phyloP scores from a whole-genome alignment of 192 early-diverging fungal genomes.

The Podila verticillata region DNA sequence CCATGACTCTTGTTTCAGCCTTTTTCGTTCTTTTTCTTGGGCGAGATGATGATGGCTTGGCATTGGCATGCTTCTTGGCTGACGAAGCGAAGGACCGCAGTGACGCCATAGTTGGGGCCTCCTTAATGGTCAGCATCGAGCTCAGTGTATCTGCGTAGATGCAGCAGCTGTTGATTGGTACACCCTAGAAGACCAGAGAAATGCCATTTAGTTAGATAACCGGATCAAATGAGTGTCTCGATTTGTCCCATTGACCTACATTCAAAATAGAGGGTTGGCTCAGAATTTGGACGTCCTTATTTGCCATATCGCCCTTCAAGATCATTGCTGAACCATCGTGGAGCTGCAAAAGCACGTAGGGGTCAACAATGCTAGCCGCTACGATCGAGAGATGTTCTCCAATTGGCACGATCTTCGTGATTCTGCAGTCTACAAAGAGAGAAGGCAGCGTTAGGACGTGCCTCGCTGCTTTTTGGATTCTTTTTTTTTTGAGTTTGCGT shows the following conservation, averaged over 20 bases:
- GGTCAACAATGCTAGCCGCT: constrained; percentile 79
- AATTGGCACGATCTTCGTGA: constrained; percentile 60
- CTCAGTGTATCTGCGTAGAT: constrained; percentile 33
- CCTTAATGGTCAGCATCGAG: constrained; percentile 33
- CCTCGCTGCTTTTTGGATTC: not conserved
- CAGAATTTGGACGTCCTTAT: constrained; percentile 52
- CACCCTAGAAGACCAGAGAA: not conserved
- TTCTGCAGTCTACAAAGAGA: constrained; percentile 58
- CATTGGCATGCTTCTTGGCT: not conserved
- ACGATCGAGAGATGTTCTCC: constrained; percentile 64
- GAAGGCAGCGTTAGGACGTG: not conserved
- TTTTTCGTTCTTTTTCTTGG: constrained; percentile 31
- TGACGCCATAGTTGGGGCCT: constrained; percentile 44
- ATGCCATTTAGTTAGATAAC: not conserved
- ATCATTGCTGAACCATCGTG: constrained; percentile 69
- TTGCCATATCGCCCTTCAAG: constrained; percentile 65
- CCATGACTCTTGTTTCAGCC: constrained; percentile 15
- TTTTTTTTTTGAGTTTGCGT: too few relatives aligned
- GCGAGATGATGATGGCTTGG: not conserved
- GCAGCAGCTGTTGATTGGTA: constrained; percentile 45
- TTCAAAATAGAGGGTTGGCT: constrained; percentile 54
- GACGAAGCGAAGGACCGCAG: constrained; percentile 14
- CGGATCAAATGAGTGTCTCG: not conserved
- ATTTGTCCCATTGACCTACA: constrained; percentile 23
- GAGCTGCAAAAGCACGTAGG: constrained; percentile 80